Evolutionary conservation across 1,139 yeast genomes (phyloP), one percentile per base, ranked within the genome.

Genomic region (Blastobotrys capitulatus): DNA sequence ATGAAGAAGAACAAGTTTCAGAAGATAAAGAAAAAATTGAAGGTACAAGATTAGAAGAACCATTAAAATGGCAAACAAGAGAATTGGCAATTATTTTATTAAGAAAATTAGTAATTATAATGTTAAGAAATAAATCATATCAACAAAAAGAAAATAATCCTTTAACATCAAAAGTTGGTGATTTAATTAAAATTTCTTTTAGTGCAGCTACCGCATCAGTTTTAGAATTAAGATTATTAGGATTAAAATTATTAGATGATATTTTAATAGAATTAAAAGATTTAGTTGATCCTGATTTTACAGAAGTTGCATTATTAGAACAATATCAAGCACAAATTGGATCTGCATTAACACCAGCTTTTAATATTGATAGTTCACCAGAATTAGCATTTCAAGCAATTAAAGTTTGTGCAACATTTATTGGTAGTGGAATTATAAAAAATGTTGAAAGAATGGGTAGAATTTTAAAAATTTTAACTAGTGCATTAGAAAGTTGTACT

Each of bases 311-410:
- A 0, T 74, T 89, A 12, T 71, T 92, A 51, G 96, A 87, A 58
- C 97, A 89, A 65, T 95, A 86, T 60, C 97, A 92, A 61, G 97
- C 97, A 0, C 97, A 89, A 60, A 86, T 92, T 16, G 84, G 88
- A 12, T 83, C 96, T 54, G 95, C 97, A 0, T 74, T 92, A 52
- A 78, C 89, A 44, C 96, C 97, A 0, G 88, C 95, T n/a, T 92
- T 92, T 67, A 77, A 78, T 39, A 72, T 77, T 2, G 89, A 83
- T 26, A 83, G 89, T 49, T 83, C 85, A 25, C 79, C 94, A 0
- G 78, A 78, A 42, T 78, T 88, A 0, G 89, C 94, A 4, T 80
- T 86, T 18, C 79, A 79, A 53, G 96, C 96, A 0, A 79, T 90
- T 41, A 78, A 79, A 45, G 86, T 89, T 2, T 82, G 88, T 41